phyloP scores from a whole-genome alignment of 805 yeast genomes.

The Ogataea pignaliae region DNA sequence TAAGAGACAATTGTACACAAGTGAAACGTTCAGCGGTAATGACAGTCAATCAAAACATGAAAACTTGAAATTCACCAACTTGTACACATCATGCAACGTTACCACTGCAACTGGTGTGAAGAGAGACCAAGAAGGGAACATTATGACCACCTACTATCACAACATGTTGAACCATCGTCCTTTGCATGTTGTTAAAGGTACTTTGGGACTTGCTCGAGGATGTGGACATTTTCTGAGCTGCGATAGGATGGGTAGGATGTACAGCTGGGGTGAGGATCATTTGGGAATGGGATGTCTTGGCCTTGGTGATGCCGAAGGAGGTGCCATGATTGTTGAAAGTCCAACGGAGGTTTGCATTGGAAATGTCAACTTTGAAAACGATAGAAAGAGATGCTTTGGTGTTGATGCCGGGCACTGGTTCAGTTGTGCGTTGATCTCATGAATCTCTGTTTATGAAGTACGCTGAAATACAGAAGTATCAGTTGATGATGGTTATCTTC shows the following conservation, averaged over 20 bases:
- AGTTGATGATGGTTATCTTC: no score
- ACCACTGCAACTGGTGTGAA: conserved; percentile 6
- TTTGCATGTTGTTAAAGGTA: not conserved
- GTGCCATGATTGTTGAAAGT: not conserved
- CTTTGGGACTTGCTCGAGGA: conserved; percentile 8
- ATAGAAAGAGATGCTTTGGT: not conserved
- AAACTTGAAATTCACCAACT: not conserved
- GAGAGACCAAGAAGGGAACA: not conserved
- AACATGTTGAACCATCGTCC: conserved; percentile 9
- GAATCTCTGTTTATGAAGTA: not conserved
- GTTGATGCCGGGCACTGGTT: conserved; percentile 14
- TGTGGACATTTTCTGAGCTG: conserved; percentile 8
- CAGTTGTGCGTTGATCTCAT: conserved; percentile 9
- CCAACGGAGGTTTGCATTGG: conserved; percentile 4
- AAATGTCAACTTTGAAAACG: not conserved
- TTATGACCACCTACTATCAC: conserved; percentile 1
- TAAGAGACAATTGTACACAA: conserved; percentile 1
- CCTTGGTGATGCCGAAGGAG: conserved; percentile 2
- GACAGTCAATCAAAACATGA: no score
- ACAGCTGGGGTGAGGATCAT: conserved; percentile 12
- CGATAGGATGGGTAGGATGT: conserved; percentile 4
- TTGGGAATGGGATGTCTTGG: conserved; percentile 11
- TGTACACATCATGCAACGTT: conserved; percentile 12
- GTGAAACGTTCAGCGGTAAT: not conserved
- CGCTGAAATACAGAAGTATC: no score